phyloP scores from a whole-genome alignment of 805 yeast species.

The Zygotorulaspora florentina region DNA sequence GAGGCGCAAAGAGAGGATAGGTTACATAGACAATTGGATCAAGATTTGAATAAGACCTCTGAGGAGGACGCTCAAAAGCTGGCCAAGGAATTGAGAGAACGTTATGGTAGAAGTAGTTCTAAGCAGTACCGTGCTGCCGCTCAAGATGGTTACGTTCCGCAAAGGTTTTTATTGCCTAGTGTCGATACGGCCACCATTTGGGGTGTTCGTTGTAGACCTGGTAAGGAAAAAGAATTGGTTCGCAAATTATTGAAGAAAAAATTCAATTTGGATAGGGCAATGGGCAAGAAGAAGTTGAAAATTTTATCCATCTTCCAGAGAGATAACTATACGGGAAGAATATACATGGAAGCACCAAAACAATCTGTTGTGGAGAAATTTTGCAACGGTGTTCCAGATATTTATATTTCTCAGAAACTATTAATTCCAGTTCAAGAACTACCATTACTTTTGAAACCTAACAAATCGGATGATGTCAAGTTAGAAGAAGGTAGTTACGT shows the following conservation, averaged over 20 bases:
- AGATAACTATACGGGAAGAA: constrained; percentile 86
- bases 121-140: constrained; percentile 75
- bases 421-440: constrained; percentile 94
- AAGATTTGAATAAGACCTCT: constrained; percentile 76
- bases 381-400: constrained; percentile 82
- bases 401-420: constrained; percentile 67
- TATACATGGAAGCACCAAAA: constrained; percentile 90
- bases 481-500: constrained; percentile 90
- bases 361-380: constrained; percentile 90
- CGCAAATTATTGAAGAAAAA: constrained; percentile 80
- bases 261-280: constrained; percentile 65
- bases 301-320: constrained; percentile 90
- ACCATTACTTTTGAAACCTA: constrained; percentile 87
- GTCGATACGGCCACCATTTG: constrained; percentile 95
- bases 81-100: constrained; percentile 86
- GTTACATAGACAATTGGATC: constrained; percentile 86
- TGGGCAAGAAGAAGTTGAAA: constrained; percentile 65
- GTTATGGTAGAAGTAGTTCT: constrained; percentile 82
- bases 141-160: constrained; percentile 81
- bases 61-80: constrained; percentile 93
- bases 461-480: constrained; percentile 80
- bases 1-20: constrained; percentile 57
- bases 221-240: constrained; percentile 88
- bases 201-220: constrained; percentile 91
- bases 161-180: constrained; percentile 87